These are phyloP conservation scores for Terana coerulea DNA, from an alignment of 768 basidiomycete genomes.

Conservation along the genomic window DNA sequence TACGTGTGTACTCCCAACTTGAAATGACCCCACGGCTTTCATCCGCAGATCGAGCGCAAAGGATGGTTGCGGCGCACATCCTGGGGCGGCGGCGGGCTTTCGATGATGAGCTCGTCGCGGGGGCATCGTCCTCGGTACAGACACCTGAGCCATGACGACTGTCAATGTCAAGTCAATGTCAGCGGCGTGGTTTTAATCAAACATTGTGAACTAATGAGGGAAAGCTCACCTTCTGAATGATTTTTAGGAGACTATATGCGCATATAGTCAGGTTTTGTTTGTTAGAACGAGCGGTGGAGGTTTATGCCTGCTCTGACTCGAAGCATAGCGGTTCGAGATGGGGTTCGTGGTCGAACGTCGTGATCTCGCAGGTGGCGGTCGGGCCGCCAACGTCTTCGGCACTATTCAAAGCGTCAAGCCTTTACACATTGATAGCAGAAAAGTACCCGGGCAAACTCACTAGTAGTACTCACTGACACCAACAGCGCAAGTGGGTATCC, in stretches of 20 bases:
- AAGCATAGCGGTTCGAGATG: constrained; percentile 79
- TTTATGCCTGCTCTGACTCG: constrained; percentile 36
- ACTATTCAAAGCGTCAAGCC: no score
- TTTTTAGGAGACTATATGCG: constrained; percentile 57
- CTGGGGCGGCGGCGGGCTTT: constrained; percentile 58
- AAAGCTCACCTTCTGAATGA: constrained; percentile 73
- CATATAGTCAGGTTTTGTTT: constrained; percentile 13
- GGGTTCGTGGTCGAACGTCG: constrained; percentile 81
- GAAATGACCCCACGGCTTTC: constrained; percentile 74
- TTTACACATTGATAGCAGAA: no score
- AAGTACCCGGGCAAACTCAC: no score
- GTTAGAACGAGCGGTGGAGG: not conserved
- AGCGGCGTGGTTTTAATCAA: no score
- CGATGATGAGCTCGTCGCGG: constrained; percentile 84
- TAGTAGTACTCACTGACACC: no score
- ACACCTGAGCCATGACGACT: constrained; percentile 92
- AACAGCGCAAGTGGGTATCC: constrained; percentile 77
- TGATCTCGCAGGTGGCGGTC: constrained; percentile 82
- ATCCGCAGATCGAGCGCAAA: constrained; percentile 73
- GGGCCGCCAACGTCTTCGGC: constrained; percentile 79
- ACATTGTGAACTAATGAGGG: no score
- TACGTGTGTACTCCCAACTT: constrained; percentile 87
- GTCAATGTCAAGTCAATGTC: no score
- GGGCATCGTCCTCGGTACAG: constrained; percentile 87
- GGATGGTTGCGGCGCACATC: constrained; percentile 20